Evolutionary conservation across 805 yeast genomes (phyloP).

Genomic region (Pichia pseudocactophila): DNA sequence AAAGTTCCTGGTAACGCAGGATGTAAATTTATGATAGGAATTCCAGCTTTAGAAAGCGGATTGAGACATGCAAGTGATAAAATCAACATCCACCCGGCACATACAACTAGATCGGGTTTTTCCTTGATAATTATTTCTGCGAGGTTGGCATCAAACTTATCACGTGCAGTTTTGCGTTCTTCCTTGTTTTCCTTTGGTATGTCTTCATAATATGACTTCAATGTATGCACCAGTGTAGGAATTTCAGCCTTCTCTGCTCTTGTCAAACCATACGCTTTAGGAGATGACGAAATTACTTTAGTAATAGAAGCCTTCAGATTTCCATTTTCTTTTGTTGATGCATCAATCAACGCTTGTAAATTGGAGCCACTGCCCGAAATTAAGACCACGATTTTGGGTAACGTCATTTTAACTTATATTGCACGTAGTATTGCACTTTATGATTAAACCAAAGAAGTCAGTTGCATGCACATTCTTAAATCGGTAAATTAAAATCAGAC

Average conservation of each 20-base stretch:
- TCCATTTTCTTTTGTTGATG: conserved; percentile 30
- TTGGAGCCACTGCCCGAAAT: conserved; percentile 97
- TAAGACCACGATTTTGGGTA: conserved; percentile 53
- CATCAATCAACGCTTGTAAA: conserved; percentile 87
- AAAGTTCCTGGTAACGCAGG: conserved; percentile 97
- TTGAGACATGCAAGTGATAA: conserved; percentile 67
- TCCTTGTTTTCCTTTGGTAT: conserved; percentile 60
- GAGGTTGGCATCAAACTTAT: conserved; percentile 66
- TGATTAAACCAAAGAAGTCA: conserved; percentile 5
- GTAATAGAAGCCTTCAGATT: conserved; percentile 42
- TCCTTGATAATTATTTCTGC: conserved; percentile 54
- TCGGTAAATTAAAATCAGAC: not conserved
- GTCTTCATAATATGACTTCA: conserved; percentile 66
- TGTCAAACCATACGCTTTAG: conserved; percentile 77
- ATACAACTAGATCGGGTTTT: conserved; percentile 79
- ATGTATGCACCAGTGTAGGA: conserved; percentile 62
- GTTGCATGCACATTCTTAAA: not conserved
- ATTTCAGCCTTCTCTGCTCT: conserved; percentile 68
- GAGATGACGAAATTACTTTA: conserved; percentile 77
- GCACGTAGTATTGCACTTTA: no score
- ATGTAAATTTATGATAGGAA: conserved; percentile 86
- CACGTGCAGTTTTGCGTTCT: conserved; percentile 53
- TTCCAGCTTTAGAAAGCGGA: conserved; percentile 48
- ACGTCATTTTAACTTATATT: no score
- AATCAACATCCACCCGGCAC: conserved; percentile 98